Base-by-base conservation (phyloP, 257 asterid species). In the Solanum medicagineum region DNA sequence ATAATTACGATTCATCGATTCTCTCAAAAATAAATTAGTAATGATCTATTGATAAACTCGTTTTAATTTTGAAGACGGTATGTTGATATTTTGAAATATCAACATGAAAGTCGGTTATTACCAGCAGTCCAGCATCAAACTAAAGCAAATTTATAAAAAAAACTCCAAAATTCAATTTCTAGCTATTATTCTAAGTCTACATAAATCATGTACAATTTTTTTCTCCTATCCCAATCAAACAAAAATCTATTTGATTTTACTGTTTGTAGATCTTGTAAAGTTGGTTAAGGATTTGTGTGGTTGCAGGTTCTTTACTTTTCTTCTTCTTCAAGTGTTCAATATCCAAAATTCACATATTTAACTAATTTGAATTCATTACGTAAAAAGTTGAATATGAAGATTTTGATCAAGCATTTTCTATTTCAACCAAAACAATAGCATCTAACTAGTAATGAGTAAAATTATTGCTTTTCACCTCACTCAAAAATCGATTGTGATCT, bases 61-160 rank as follows among this genome's bases (percentile, higher is more conserved):
- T 59, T 20, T 0, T 59, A 0, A 59, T 59, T n/a, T 59, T 59
- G 0, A n/a, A 10, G 3, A 4, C 3, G 1, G 0, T 3, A n/a
- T n/a, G n/a, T n/a, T 10, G 15, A 5, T n/a, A 59, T 4, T 10
- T 1, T 1, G 15, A 59, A 59, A n/a, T 6, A 10, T 1, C 7
- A 10, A 7, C 32, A 59, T 7, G 11, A 6, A n/a, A 9, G 4
- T 60, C 22, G 22, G 29, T n/a, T 60, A 7, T 4, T 29, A n/a
- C 8, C 3, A n/a, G 0, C 3, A 11, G n/a, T n/a, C n/a, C n/a
- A n/a, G n/a, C n/a, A n/a, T 60, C 11, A 10, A 59, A 59, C 14
- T 59, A 59, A 4, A 59, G 10, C 11, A n/a, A 59, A 10, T 59
- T 59, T 59, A 8, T 59, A 59, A 57, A 17, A 3, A 19, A 3